Base-by-base conservation (phyloP, 2,329 filamentous ascomycete genomes). In the Harringtonia lauricola region DNA sequence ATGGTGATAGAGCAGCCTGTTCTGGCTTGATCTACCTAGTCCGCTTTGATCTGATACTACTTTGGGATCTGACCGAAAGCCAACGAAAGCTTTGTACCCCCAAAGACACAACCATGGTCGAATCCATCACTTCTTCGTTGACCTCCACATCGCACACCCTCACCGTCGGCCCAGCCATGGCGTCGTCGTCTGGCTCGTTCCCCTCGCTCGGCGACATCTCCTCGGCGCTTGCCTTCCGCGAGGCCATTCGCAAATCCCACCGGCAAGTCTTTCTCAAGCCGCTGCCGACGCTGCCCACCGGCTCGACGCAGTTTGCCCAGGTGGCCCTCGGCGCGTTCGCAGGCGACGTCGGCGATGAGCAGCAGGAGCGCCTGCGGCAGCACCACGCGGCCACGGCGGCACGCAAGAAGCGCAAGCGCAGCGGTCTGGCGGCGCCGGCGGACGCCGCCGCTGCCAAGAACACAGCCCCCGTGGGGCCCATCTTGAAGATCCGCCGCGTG, bases 221-320 rank as follows among this genome's bases (percentile, higher is more conserved):
- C 29, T 24, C 43, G 14, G 39, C 39, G 1, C 26, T 44, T 17
- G 66, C 68, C 22, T 67, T 84, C 47, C 64, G 81, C 47, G 68
- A 78, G 46, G 66, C 49, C 68, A 31, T 86, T 47, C 70, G 84
- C 39, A 64, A 78, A 15, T 65, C 69, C 46, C 75, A 77, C 47
- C 82, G 85, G 13, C 81, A 89, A 57, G 61, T 64, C 22, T 94
- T 95, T 57, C 69, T 95, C n/a, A 80, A 83, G 50, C 88, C 90
- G 5, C 69, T 76, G 3, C 55, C 72, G 8, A 64, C 75, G 19
- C 69, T 94, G 28, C 77, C 86, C 37, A 72, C 74, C 28, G 78
- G 82, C 3, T 81, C 86, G 17, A 67, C 92, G 19, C 73, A 78
- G 45, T 75, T 87, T 41, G 81, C 85, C n/a, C 95, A 94, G 64